These are phyloP conservation scores for Capsicum pubescens DNA, from an alignment of 257 asterid species.

Conservation along the genomic window DNA sequence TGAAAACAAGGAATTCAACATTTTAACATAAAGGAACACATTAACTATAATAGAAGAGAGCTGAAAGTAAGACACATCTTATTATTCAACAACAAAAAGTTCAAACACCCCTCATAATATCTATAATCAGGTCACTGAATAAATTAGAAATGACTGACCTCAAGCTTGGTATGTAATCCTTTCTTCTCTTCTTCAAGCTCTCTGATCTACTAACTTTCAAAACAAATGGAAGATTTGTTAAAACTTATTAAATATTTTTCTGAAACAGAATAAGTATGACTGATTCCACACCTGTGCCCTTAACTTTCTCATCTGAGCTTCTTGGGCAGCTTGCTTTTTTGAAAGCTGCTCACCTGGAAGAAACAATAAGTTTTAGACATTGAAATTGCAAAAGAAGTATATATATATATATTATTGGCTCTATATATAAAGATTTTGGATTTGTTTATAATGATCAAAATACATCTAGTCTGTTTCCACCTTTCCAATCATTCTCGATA, in stretches of 20 bases:
- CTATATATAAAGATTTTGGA: too few species aligned
- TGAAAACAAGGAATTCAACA: neutral
- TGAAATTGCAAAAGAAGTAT: neutral
- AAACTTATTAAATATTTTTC: constrained; percentile 33
- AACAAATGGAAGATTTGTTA: constrained; percentile 43
- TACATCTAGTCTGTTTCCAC: too few species aligned
- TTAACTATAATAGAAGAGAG: constrained; percentile 10
- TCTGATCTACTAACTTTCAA: constrained; percentile 79
- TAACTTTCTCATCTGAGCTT: constrained; percentile 85
- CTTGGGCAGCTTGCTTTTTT: constrained; percentile 99
- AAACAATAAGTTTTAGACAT: constrained; percentile 30
- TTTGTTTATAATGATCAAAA: too few species aligned
- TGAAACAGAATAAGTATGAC: constrained; percentile 37
- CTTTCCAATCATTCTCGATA: neutral
- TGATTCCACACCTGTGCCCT: constrained; percentile 86
- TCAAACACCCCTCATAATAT: too few species aligned
- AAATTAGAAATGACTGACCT: constrained; percentile 53
- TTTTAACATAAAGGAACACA: neutral
- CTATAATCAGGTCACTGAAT: neutral
- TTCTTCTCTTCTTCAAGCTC: constrained; percentile 99
- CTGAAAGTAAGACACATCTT: neutral
- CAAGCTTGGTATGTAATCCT: constrained; percentile 76
- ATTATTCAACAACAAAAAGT: too few species aligned
- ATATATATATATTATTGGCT: neutral
- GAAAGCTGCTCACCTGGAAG: constrained; percentile 94